Conservation (phyloP, 2,329 filamentous ascomycete species). For the Cryphonectria japonica region DNA sequence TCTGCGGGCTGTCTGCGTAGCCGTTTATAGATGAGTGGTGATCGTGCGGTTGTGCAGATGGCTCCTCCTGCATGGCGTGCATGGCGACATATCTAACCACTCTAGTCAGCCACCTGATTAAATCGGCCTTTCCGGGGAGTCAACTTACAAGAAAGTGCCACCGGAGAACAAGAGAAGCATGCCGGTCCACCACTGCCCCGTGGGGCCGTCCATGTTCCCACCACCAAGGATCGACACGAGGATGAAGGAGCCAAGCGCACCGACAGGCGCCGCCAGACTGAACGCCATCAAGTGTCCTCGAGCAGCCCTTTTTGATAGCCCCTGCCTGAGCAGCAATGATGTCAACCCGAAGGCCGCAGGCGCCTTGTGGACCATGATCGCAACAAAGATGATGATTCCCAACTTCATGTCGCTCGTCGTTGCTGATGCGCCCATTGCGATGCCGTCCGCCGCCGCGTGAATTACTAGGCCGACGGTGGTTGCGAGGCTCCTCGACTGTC, state of each 20-base stretch:
- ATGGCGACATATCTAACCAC: conserved; percentile 84
- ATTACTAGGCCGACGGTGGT: conserved; percentile 95
- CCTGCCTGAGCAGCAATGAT: conserved; percentile 86
- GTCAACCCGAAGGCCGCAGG: conserved; percentile 95
- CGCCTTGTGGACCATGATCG: conserved; percentile 97
- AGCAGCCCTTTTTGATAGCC: conserved; percentile 82
- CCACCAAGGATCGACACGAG: conserved; percentile 75
- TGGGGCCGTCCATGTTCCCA: conserved; percentile 58
- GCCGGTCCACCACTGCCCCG: conserved; percentile 85
- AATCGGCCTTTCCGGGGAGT: neutral
- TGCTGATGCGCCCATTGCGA: conserved; percentile 90
- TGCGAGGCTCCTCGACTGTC: conserved; percentile 68
- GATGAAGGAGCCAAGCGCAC: conserved; percentile 82
- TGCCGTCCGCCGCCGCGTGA: conserved; percentile 91
- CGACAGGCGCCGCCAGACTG: conserved; percentile 85
- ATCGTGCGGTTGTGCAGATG: conserved; percentile 54
- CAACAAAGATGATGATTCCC: conserved; percentile 90
- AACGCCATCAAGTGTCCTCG: conserved; percentile 87
- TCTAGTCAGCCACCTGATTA: conserved; percentile 4
- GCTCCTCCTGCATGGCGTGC: conserved; percentile 93
- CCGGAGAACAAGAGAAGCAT: conserved; percentile 93
- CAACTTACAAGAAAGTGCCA: conserved; percentile 87
- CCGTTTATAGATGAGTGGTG: conserved; percentile 55
- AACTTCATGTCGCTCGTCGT: conserved; percentile 74
- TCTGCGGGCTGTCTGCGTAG: conserved; percentile 56